Conservation (phyloP, 1,139 yeast species). For the Yamadazyma pseudoaaseri region DNA sequence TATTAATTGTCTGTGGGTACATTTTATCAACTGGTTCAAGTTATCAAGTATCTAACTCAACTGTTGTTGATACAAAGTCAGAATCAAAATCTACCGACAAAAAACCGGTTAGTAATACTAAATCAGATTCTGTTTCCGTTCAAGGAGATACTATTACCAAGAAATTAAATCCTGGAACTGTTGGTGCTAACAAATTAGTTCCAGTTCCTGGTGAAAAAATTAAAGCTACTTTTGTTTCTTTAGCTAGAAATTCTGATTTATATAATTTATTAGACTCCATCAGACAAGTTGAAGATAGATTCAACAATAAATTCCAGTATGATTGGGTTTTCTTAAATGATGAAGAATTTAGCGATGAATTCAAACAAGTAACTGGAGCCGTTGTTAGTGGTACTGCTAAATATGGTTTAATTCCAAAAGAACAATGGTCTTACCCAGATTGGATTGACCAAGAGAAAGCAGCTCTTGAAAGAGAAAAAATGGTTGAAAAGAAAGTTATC, state of each 20-base stretch:
- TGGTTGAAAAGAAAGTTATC: slow-evolving; percentile 52
- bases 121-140: slow-evolving; percentile 2
- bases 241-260: slow-evolving; percentile 44
- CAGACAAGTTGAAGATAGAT: slow-evolving; percentile 46
- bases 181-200: slow-evolving; percentile 16
- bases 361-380: slow-evolving; percentile 32
- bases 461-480: slow-evolving; percentile 47
- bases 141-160: slow-evolving; percentile 6
- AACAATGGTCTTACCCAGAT: slow-evolving; percentile 53
- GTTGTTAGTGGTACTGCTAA: slow-evolving; percentile 41
- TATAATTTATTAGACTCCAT: slow-evolving; percentile 36
- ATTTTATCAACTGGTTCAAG: slow-evolving; percentile 59
- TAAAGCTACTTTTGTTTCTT: slow-evolving; percentile 46
- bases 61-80: slow-evolving; percentile 10
- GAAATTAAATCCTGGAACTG: slow-evolving; percentile 10
- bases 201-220: slow-evolving; percentile 24
- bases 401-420: slow-evolving; percentile 44
- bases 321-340: slow-evolving; percentile 52
- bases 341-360: slow-evolving; percentile 39
- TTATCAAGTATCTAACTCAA: slow-evolving; percentile 17
- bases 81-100: slow-evolving; percentile 13
- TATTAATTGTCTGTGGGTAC: slow-evolving; percentile 57
- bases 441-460: slow-evolving; percentile 62
- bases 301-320: slow-evolving; percentile 40
- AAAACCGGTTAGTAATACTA: slow-evolving; percentile 2